Conservation (phyloP, 805 yeast species). For the Pichia kluyveri region DNA sequence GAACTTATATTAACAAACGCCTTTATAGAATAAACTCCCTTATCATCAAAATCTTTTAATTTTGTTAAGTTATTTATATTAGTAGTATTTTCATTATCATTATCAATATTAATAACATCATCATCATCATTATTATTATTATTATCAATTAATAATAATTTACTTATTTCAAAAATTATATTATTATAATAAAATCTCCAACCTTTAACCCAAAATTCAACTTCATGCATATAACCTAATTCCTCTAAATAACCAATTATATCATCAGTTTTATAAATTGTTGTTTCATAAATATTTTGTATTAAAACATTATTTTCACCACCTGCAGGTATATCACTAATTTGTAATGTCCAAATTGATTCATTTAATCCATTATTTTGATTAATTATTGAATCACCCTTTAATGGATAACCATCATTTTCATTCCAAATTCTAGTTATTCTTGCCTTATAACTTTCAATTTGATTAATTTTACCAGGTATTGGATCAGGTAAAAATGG, state of each 20-base stretch:
- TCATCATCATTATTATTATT: conserved; percentile 9
- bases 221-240: conserved; percentile 62
- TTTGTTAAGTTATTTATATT: conserved; percentile 4
- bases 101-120: background rate
- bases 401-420: background rate
- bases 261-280: conserved; percentile 41
- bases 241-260: conserved; percentile 40
- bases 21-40: conserved; percentile 52
- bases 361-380: conserved; percentile 12
- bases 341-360: conserved; percentile 52
- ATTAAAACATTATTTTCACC: conserved; percentile 55
- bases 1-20: conserved; percentile 63
- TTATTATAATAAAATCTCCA: conserved; percentile 52
- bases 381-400: conserved; percentile 13
- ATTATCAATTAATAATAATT: conserved; percentile 31
- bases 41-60: conserved; percentile 32
- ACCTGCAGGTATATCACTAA: conserved; percentile 68
- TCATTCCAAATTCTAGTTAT: conserved; percentile 38
- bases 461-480: conserved; percentile 49
- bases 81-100: conserved; percentile 4
- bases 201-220: conserved; percentile 56
- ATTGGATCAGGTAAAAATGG: conserved; percentile 44
- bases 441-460: conserved; percentile 44
- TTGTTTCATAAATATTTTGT: conserved; percentile 61
- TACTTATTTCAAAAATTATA: conserved; percentile 50